phyloP scores from a whole-genome alignment of 495 filamentous ascomycete genomes.

The Apodospora peruviana region DNA sequence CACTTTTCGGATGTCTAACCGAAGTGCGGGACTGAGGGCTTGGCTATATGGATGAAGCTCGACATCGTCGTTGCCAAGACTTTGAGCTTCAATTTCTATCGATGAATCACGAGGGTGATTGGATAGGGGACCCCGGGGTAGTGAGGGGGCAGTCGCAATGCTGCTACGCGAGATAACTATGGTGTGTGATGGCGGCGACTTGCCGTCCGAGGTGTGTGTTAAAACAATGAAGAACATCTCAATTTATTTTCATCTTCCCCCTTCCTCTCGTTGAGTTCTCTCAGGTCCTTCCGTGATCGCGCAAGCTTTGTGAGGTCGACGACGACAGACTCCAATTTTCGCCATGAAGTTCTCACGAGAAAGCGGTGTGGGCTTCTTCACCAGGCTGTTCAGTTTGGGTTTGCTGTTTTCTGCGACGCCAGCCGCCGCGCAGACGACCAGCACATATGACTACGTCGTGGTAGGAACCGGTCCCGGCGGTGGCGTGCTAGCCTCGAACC shows the following conservation, averaged over 20 bases:
- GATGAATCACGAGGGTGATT: no score
- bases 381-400: constrained; percentile 1
- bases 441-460: constrained; percentile 32
- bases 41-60: constrained; percentile 12
- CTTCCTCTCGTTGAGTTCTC: not conserved
- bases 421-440: constrained; percentile 3
- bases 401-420: constrained; percentile 2
- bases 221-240: not conserved
- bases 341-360: constrained; percentile 8
- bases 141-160: not conserved
- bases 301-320: not conserved
- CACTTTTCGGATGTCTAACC: constrained; percentile 7
- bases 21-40: no score
- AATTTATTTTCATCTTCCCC: not conserved
- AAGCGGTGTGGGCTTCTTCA: not conserved
- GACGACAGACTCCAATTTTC: not conserved
- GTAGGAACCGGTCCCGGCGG: constrained; percentile 49
- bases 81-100: not conserved
- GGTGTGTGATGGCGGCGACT: not conserved
- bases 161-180: not conserved
- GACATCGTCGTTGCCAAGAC: not conserved
- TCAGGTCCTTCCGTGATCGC: not conserved
- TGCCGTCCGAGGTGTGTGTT: not conserved
- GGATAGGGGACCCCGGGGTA: no score
- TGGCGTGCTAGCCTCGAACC: constrained; percentile 49